Base-by-base conservation (phyloP, 2,329 filamentous ascomycete genomes). In the Uncinocarpus reesii region DNA sequence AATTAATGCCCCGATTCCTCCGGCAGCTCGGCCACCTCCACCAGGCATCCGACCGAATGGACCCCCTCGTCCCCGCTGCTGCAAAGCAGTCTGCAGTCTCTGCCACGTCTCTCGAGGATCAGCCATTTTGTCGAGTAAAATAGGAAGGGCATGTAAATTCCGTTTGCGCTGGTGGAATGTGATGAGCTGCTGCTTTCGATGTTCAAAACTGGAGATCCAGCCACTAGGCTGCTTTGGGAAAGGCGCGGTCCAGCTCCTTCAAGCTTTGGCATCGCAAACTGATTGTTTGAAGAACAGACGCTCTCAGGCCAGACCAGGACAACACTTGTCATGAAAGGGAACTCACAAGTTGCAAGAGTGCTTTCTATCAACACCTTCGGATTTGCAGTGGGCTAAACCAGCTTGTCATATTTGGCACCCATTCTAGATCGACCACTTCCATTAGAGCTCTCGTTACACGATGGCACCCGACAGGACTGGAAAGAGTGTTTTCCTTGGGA, bases 91-190 rank as follows among this genome's bases (percentile, higher is more conserved):
- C 67, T 82, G 79, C 56, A 86, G 70, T 59, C 75, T 74, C 65
- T 75, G 72, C 76, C 79, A 84, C 58, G 79, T 75, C 65, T 85
- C 79, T 62, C 77, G 74, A 45, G 81, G 80, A 62, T 81, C 79
- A 36, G 46, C 36, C 47, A 50, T 49, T n/a, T 31, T 49, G 36
- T 35, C 16, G 15, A 37, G 13, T 8, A 23, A 20, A 10, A 23
- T 29, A 37, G 35, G 7, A 18, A 13, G 23, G 23, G 10, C 35
- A 23, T 8, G 7, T 3, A 10, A 15, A 15, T 40, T 40, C 36
- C 36, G n/a, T 40, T 4, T 23, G 20, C 7, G 4, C 13, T 15
- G 16, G 32, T 20, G 23, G 18, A 11, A 29, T 7, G 16, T 38
- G 42, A 45, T 36, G 32, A 31, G 31, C 31, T 23, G 18, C 16